phyloP scores from a whole-genome alignment of 2,329 filamentous ascomycete species.

The Microcera coccophila region DNA sequence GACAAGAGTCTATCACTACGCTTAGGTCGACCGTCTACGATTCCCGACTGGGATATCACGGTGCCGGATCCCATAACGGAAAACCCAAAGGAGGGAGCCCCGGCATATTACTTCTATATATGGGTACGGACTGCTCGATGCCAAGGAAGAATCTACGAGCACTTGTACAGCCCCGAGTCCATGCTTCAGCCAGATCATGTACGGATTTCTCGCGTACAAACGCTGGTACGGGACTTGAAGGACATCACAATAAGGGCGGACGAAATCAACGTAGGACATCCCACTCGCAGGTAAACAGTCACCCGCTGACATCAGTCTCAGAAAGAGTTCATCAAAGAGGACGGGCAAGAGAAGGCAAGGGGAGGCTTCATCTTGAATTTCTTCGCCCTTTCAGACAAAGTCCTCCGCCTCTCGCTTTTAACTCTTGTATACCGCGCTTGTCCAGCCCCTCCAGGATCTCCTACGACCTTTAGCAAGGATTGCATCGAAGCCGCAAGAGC shows the following conservation, averaged over 20 bases:
- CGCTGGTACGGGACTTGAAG: slow-evolving; percentile 30
- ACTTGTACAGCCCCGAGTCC: slow-evolving; percentile 46
- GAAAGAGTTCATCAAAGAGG: slow-evolving; percentile 7
- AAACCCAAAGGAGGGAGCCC: slow-evolving; percentile 26
- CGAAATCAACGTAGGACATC: slow-evolving; percentile 14
- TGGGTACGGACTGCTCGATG: slow-evolving; percentile 53
- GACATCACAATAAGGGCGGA: slow-evolving; percentile 21
- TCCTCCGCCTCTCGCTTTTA: slow-evolving; percentile 40
- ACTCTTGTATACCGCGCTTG: slow-evolving; percentile 43
- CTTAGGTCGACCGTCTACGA: slow-evolving; percentile 49
- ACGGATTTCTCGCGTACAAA: slow-evolving; percentile 32
- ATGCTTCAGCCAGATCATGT: slow-evolving; percentile 32
- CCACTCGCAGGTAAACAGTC: background rate
- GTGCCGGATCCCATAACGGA: slow-evolving; percentile 32
- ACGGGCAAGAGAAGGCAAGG: slow-evolving; percentile 8
- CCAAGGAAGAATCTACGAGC: slow-evolving; percentile 54
- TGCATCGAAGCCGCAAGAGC: slow-evolving; percentile 41
- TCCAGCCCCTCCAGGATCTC: slow-evolving; percentile 26
- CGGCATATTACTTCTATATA: slow-evolving; percentile 37
- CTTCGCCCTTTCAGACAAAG: slow-evolving; percentile 38
- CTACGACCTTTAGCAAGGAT: slow-evolving; percentile 37
- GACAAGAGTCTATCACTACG: slow-evolving; percentile 54
- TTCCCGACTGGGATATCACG: slow-evolving; percentile 57
- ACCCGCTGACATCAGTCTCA: slow-evolving; percentile 1
- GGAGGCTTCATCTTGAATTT: slow-evolving; percentile 33